Percentiles rank a stretch among this genome's conserved stretches.
These are phyloP conservation scores for Candida awuae DNA, from an alignment of 805 yeast species.

Conservation along the genomic window DNA sequence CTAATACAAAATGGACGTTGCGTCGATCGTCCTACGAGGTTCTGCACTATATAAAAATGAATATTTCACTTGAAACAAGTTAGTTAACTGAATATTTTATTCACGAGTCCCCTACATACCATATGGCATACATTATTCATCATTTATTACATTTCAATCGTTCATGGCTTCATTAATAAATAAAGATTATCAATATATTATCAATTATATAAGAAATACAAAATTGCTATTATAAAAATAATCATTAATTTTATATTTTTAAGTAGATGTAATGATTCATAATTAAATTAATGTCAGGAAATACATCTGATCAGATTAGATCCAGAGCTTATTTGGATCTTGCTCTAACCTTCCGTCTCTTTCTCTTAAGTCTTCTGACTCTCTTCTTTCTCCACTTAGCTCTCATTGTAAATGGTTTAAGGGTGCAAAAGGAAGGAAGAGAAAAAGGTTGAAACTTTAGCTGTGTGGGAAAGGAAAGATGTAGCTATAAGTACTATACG, in stretches of 20 bases:
- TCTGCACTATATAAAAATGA: background rate
- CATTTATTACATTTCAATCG: too few species aligned
- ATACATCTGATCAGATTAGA: constrained; percentile 2
- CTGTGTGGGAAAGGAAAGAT: background rate
- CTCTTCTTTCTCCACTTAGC: constrained; percentile 99
- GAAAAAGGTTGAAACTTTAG: background rate
- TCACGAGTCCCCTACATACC: too few species aligned
- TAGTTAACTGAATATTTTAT: too few species aligned
- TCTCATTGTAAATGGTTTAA: constrained; percentile 51
- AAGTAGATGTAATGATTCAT: too few species aligned
- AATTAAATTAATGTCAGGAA: too few species aligned
- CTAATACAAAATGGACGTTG: background rate
- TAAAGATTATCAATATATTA: background rate
- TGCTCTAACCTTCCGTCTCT: constrained; percentile 99
- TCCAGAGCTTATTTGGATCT: constrained; percentile 77
- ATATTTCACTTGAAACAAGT: too few species aligned
- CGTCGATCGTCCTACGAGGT: background rate
- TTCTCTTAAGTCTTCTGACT: constrained; percentile 99
- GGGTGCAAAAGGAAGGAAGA: background rate
- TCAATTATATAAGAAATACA: background rate
- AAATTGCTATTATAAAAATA: background rate
- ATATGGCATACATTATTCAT: too few species aligned
- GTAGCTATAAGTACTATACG: background rate
- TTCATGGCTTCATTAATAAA: too few species aligned
- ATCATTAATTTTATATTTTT: background rate